Evolutionary conservation across 345 rosid species (phyloP).

Genomic region (Eucalyptus erythrocorys): DNA sequence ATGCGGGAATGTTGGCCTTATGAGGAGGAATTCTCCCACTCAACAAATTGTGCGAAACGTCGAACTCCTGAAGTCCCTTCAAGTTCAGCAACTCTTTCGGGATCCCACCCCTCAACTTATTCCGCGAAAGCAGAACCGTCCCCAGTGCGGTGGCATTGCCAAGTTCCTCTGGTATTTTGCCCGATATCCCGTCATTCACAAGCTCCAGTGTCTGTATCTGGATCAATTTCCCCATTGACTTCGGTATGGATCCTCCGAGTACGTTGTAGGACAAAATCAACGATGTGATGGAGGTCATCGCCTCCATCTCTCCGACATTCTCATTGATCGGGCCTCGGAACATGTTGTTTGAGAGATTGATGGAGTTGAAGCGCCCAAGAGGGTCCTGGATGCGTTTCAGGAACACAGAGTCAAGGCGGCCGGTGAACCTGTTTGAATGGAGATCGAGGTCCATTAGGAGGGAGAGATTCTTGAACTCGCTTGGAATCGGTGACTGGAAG

Average conservation of each 20-base stretch:
- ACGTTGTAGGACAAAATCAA: constrained; percentile 28
- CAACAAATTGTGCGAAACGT: constrained; percentile 25
- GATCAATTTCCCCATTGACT: constrained; percentile 20
- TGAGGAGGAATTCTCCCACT: constrained; percentile 37
- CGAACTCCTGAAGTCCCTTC: constrained; percentile 24
- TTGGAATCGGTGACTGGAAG: constrained; percentile 30
- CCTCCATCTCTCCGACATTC: constrained; percentile 13
- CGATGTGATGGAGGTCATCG: constrained; percentile 26
- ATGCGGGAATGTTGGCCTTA: constrained; percentile 19
- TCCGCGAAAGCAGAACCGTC: constrained; percentile 28
- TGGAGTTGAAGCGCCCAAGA: constrained; percentile 35
- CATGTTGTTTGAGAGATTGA: constrained; percentile 33
- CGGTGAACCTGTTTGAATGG: constrained; percentile 43
- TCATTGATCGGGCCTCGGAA: constrained; percentile 29
- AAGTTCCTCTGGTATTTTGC: constrained; percentile 32
- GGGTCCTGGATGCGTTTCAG: constrained; percentile 20
- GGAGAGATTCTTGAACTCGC: constrained; percentile 32
- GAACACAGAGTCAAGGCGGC: constrained; percentile 18
- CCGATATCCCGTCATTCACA: constrained; percentile 12
- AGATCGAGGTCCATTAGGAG: constrained; percentile 55
- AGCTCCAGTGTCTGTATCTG: constrained; percentile 25
- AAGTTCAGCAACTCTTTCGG: constrained; percentile 23
- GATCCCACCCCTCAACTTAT: constrained; percentile 25
- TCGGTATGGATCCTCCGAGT: constrained; percentile 32
- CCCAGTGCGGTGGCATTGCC: constrained; percentile 19